These are phyloP conservation scores for Cytospora schulzeri DNA, from an alignment of 2,329 filamentous ascomycete genomes.

Conservation along the genomic window DNA sequence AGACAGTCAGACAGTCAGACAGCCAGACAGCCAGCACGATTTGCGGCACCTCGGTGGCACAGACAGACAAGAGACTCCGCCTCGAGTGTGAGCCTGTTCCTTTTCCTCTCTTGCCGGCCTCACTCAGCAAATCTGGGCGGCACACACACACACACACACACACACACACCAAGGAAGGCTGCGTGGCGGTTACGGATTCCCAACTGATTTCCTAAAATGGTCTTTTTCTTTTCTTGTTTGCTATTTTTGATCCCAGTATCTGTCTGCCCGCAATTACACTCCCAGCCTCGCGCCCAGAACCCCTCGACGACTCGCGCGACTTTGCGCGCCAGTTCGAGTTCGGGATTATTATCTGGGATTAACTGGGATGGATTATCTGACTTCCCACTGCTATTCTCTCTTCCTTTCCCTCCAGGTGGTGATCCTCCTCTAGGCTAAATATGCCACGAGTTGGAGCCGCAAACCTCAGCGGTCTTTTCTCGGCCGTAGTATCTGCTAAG, in stretches of 20 bases:
- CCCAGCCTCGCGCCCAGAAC: conserved; percentile 9
- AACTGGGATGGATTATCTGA: background rate
- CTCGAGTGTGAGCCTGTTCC: background rate
- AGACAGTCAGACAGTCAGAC: background rate
- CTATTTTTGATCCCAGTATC: conserved; percentile 20
- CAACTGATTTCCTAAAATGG: conserved; percentile 11
- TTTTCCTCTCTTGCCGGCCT: background rate
- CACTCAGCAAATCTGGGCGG: background rate
- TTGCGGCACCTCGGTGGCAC: background rate
- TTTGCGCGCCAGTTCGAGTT: background rate
- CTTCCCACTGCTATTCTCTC: conserved; percentile 1
- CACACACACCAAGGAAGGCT: background rate
- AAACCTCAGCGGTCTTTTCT: conserved; percentile 8
- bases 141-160: conserved; percentile 5
- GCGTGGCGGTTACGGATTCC: conserved; percentile 19
- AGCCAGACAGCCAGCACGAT: background rate
- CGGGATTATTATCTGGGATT: background rate
- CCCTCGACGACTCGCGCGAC: background rate
- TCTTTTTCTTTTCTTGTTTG: conserved; percentile 4
- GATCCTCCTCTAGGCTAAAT: conserved; percentile 17
- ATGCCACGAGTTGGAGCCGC: conserved; percentile 14
- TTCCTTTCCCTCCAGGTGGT: background rate
- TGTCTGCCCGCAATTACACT: conserved; percentile 4
- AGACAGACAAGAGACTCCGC: conserved; percentile 3
- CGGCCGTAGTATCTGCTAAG: background rate